Percentiles rank a stretch among this genome's conserved stretches.
phyloP scores from a whole-genome alignment of 2,329 filamentous ascomycete genomes.

The Verticillium isaacii region DNA sequence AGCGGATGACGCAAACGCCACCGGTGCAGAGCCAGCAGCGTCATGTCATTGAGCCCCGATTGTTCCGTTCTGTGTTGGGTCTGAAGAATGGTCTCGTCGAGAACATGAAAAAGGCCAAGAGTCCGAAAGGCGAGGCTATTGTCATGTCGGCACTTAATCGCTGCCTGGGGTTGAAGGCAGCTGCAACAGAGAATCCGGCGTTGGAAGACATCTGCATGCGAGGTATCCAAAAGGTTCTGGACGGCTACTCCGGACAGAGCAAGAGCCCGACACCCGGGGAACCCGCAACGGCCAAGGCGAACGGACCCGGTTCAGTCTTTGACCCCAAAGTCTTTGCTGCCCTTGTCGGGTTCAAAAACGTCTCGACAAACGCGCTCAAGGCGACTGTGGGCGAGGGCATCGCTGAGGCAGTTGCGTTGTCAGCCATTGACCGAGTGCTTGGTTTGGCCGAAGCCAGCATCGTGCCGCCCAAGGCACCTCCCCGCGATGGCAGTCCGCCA shows the following conservation, averaged over 20 bases:
- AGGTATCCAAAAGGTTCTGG: conserved; percentile 35
- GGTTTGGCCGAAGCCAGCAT: conserved; percentile 41
- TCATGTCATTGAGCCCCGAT: conserved; percentile 37
- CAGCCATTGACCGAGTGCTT: conserved; percentile 45
- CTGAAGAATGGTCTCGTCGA: conserved; percentile 43
- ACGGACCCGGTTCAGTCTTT: conserved; percentile 15
- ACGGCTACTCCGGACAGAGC: conserved; percentile 32
- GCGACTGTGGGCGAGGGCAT: conserved; percentile 32
- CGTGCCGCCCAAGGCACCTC: conserved; percentile 21
- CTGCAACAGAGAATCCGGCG: conserved; percentile 37
- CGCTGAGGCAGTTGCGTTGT: conserved; percentile 42
- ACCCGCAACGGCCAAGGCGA: conserved; percentile 16
- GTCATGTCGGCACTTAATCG: conserved; percentile 50
- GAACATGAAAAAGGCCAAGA: conserved; percentile 37
- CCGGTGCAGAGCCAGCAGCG: conserved; percentile 14
- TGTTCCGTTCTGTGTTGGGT: conserved; percentile 35
- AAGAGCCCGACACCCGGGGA: conserved; percentile 27
- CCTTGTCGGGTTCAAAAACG: conserved; percentile 39
- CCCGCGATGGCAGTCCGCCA: conserved; percentile 15
- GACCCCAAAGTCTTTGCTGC: conserved; percentile 34
- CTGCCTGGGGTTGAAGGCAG: conserved; percentile 41
- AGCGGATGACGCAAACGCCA: conserved; percentile 9
- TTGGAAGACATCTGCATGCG: conserved; percentile 43
- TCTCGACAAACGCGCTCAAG: conserved; percentile 37
- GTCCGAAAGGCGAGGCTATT: conserved; percentile 38